phyloP scores from a whole-genome alignment of 257 asterid genomes.

The Przewalskia tangutica region DNA sequence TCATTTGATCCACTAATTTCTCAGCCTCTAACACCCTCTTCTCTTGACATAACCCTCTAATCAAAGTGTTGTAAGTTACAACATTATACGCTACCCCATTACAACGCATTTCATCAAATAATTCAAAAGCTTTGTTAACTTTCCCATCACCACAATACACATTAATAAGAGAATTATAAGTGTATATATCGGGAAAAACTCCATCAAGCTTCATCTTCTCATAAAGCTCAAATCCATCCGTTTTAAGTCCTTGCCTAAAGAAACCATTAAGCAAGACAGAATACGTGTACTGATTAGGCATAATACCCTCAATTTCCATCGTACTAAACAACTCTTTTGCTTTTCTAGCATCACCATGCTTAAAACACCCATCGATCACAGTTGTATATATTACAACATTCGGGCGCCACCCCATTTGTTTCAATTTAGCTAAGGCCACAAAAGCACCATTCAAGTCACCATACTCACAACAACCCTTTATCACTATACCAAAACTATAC shows the following conservation, averaged over 20 bases:
- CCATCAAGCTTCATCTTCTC: constrained; percentile 54
- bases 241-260: constrained; percentile 40
- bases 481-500: constrained; percentile 65
- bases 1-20: constrained; percentile 46
- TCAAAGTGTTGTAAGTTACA: constrained; percentile 60
- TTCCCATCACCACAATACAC: constrained; percentile 36
- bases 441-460: constrained; percentile 44
- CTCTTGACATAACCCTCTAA: constrained; percentile 49
- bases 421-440: constrained; percentile 28
- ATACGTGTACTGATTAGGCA: constrained; percentile 58
- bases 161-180: constrained; percentile 42
- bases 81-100: constrained; percentile 46
- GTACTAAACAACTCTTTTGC: constrained; percentile 38
- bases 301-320: constrained; percentile 43
- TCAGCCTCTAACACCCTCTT: constrained; percentile 34
- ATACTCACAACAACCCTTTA: constrained; percentile 59
- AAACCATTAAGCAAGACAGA: constrained; percentile 57
- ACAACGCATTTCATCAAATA: constrained; percentile 52
- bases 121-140: constrained; percentile 29
- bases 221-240: constrained; percentile 53
- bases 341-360: constrained; percentile 36
- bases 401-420: constrained; percentile 34
- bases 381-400: constrained; percentile 65
- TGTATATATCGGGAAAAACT: constrained; percentile 45
- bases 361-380: constrained; percentile 60